Conservation (phyloP, 345 rosid species). For the Boechera retrofracta region DNA sequence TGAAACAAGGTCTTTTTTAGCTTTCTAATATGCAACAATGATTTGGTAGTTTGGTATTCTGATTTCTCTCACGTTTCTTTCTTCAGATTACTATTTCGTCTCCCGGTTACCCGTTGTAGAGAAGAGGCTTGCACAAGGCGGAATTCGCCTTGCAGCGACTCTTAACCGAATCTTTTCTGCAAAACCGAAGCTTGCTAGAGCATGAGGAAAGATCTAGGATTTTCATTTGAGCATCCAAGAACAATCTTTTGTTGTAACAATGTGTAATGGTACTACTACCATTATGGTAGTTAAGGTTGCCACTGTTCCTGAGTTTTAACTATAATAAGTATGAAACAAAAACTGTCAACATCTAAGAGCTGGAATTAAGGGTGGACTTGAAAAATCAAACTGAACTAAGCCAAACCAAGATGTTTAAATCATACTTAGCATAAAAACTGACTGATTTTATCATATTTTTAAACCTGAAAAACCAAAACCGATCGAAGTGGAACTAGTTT, state of each 20-base stretch:
- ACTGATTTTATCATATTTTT: neutral
- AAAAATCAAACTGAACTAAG: neutral
- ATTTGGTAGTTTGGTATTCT: neutral
- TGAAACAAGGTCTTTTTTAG: constrained; percentile 1
- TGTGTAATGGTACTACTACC: neutral
- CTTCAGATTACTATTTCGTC: constrained; percentile 73
- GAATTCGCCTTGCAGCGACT: constrained; percentile 78
- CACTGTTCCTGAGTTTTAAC: constrained; percentile 2
- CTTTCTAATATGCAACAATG: constrained; percentile 6
- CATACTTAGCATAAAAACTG: neutral
- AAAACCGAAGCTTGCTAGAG: constrained; percentile 46
- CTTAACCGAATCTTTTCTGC: constrained; percentile 74
- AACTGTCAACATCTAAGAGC: neutral
- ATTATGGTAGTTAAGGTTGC: neutral
- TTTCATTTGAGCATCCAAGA: neutral
- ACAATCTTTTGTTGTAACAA: neutral
- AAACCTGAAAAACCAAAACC: neutral
- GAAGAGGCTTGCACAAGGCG: constrained; percentile 83
- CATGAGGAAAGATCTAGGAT: constrained; percentile 38
- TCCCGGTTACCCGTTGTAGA: constrained; percentile 80
- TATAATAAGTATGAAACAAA: neutral
- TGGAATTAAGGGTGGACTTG: neutral
- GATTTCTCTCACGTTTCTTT: constrained; percentile 5
- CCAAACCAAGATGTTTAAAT: neutral
- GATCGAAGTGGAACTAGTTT: neutral